A percentile compares a stretch with the other conserved stretches of the same genome.
Conservation (phyloP, 129 eudicot genomes). For the Dittrichia graveolens region DNA sequence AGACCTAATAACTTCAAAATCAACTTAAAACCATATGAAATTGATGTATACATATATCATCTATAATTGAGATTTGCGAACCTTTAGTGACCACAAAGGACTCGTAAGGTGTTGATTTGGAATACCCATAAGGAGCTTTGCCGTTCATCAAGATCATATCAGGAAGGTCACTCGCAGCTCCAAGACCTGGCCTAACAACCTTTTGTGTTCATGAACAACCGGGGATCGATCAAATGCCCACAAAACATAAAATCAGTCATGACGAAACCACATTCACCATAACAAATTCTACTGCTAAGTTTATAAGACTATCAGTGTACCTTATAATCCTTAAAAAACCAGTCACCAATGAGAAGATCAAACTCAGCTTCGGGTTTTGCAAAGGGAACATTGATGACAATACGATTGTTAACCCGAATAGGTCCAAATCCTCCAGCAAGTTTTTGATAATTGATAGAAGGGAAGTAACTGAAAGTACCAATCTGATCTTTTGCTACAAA, state of each 20-base stretch:
- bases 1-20: too few species aligned
- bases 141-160: constrained; percentile 70
- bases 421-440: constrained; percentile 79
- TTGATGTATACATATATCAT: not conserved
- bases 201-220: constrained; percentile 20
- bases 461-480: constrained; percentile 64
- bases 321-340: constrained; percentile 52
- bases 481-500: constrained; percentile 74
- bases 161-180: constrained; percentile 40
- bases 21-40: too few species aligned
- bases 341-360: constrained; percentile 80
- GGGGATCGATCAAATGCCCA: not conserved
- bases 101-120: constrained; percentile 37
- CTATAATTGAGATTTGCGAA: constrained; percentile 1
- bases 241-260: not conserved
- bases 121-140: constrained; percentile 50
- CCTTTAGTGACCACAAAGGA: constrained; percentile 69
- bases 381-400: constrained; percentile 68
- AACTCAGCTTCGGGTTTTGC: constrained; percentile 81
- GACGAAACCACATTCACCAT: not conserved
- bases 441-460: constrained; percentile 65
- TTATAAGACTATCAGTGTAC: constrained; percentile 28
- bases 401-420: constrained; percentile 67
- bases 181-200: constrained; percentile 37
- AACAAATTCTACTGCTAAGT: not conserved